Conservation (phyloP, 305 asterid species). For the Petunia hybrid region DNA sequence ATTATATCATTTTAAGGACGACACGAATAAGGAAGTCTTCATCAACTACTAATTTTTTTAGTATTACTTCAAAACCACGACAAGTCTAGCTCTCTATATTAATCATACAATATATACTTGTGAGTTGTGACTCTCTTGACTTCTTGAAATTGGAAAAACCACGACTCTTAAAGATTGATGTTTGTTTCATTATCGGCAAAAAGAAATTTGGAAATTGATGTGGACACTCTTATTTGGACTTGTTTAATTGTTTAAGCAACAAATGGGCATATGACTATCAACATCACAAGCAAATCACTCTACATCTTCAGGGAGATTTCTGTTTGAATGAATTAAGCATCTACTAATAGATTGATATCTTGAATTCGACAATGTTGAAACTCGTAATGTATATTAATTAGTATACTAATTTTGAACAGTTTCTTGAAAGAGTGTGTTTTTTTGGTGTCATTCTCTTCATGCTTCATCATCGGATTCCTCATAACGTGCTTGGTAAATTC, state of each 20-base stretch:
- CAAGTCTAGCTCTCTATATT: not conserved
- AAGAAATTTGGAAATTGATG: not conserved
- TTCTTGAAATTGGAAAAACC: constrained; percentile 27
- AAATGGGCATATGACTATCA: constrained; percentile 26
- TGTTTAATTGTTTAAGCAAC: not conserved
- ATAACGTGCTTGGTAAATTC: constrained; percentile 37
- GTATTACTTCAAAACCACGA: constrained; percentile 32
- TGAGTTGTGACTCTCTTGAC: constrained; percentile 5
- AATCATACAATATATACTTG: constrained; percentile 9
- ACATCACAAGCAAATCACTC: constrained; percentile 24
- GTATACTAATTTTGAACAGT: not conserved
- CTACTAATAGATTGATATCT: not conserved
- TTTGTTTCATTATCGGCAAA: not conserved
- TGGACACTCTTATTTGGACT: not conserved
- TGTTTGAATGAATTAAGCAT: not conserved
- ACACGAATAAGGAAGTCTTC: not conserved
- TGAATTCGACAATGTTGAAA: constrained; percentile 30
- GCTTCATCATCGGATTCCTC: constrained; percentile 49
- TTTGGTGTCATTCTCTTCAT: constrained; percentile 35
- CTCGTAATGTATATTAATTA: constrained; percentile 31
- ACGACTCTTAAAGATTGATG: not conserved
- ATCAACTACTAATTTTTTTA: not conserved
- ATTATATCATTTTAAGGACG: too few relatives aligned
- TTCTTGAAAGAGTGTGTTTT: constrained; percentile 36
- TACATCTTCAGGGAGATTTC: not conserved